Percentiles rank a stretch among this genome's conserved stretches.
Evolutionary conservation across 352 stramenopile genomes (phyloP).

Genomic region (Globisporangium sylvaticum): DNA sequence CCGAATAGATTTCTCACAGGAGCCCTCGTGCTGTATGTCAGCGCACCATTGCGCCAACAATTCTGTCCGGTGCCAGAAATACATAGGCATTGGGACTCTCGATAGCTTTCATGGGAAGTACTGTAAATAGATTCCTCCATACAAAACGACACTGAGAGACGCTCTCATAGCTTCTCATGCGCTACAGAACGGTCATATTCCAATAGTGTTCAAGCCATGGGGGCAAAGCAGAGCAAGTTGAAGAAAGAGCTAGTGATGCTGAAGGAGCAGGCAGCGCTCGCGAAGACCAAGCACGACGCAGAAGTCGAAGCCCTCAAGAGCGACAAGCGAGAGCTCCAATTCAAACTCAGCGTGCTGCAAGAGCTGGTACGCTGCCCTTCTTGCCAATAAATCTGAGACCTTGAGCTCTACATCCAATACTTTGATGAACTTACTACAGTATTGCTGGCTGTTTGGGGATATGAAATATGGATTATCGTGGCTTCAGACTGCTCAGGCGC

Average conservation of each 20-base stretch:
- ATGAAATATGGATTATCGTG: too few species aligned
- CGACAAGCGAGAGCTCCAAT: constrained; percentile 56
- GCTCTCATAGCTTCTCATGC: too few species aligned
- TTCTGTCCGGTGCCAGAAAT: too few species aligned
- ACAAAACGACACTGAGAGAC: too few species aligned
- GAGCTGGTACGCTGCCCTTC: constrained; percentile 29
- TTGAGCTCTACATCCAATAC: not conserved
- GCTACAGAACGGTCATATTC: too few species aligned
- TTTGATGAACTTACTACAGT: not conserved
- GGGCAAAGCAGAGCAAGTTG: constrained; percentile 45
- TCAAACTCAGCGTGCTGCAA: constrained; percentile 51
- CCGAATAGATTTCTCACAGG: too few species aligned
- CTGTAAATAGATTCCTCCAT: too few species aligned
- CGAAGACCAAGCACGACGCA: constrained; percentile 30
- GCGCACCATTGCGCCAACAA: too few species aligned
- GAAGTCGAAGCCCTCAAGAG: constrained; percentile 35
- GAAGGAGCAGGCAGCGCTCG: constrained; percentile 28
- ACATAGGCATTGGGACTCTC: too few species aligned
- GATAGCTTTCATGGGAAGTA: too few species aligned
- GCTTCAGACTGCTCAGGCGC: constrained; percentile 29
- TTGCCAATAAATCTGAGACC: not conserved
- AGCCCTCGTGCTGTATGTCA: too few species aligned
- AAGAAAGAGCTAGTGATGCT: constrained; percentile 61
- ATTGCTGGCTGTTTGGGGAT: too few species aligned
- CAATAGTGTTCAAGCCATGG: constrained; percentile 28